Base-by-base conservation (phyloP, 225 moss, liverwort and hornwort species). In the Climacium dendroides region DNA sequence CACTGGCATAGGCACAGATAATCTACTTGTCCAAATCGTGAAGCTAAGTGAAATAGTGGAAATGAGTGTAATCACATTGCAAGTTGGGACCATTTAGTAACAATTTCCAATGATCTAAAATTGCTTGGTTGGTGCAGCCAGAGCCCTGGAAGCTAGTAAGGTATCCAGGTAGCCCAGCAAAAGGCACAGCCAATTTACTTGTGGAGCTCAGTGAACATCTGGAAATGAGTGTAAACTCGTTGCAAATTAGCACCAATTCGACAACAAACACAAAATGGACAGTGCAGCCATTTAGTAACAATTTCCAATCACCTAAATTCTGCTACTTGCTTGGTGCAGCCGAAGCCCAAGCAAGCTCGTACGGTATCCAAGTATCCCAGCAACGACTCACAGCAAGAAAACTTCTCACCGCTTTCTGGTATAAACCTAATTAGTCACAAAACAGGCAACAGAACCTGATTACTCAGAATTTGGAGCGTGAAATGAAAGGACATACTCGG, bases 401-500 rank as follows among this genome's bases (percentile, higher is more conserved):
- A 50, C 34, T 52, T 41, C 13, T n/a, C 80, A 66, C 26, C 19
- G 59, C 25, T 54, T 47, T 7, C 19, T 59, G 41, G 23, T 39
- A 13, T 41, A 11, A 35, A 48, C 37, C 64, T 84, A 83, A 47
- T 30, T 62, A 23, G 15, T 14, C 39, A 45, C n/a, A 63, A 76
- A 71, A 48, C 58, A 66, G 41, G 20, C 32, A 41, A 9, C 28
- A 28, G 39, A 65, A 50, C 84, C 84, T 34, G 41, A 79, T 48
- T 11, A 34, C 47, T 64, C 81, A 24, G 35, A 58, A 23, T 41
- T 69, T 53, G 32, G 45, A 43, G 58, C 47, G 48, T 11, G 47
- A 28, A 80, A 53, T 18, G 50, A 81, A n/a, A 77, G 63, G n/a
- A 79, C 95, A 54, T 95, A 98, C 98, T 98, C 98, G 39, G 98